Evolutionary conservation across 1,139 yeast species (phyloP), one percentile per base, ranked within the genome.

Genomic region (Pichia sp.): DNA sequence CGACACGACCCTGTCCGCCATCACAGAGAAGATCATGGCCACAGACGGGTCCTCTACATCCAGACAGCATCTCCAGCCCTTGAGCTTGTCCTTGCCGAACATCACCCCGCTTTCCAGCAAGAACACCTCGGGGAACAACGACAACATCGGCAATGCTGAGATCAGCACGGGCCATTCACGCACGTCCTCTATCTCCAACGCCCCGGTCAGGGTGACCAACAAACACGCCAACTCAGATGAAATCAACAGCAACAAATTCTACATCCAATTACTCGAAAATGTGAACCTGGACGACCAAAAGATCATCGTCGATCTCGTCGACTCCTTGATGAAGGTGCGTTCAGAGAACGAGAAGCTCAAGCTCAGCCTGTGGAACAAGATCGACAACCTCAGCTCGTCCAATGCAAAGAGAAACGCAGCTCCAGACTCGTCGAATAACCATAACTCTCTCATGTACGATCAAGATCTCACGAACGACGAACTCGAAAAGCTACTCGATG

Each of bases 361-460:
- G 35, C 43, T 45, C 7, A 52, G 54, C 3, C 55, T 64, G 3
- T 63, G 65, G 65, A 28, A 46, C 2, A 54, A 55, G 17, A 38
- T 59, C 0, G 55, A 53, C 12, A 34, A 40, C 2, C 33, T 62
- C 2, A 48, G 50, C 39, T 15, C 22, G 4, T 12, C 38, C 17
- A 17, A 27, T 12, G 14, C n/a, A 4, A 32, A 14, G 12, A 9
- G 17, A 5, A 17, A 12, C 5, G n/a, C n/a, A n/a, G n/a, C n/a
- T n/a, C n/a, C n/a, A n/a, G n/a, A n/a, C n/a, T 11, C 22, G 2
- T 14, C 21, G 4, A 35, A 34, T 14, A 18, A 19, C 4, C 39
- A 46, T 2, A 34, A 44, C 20, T 43, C 47, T 36, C 17, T 46
- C 11, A 4, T 38, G 15, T 47, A 28, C 22, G 47, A 41, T 30